phyloP scores from a whole-genome alignment of 2,329 filamentous ascomycete genomes.

The Neofusicoccum umdonicola region DNA sequence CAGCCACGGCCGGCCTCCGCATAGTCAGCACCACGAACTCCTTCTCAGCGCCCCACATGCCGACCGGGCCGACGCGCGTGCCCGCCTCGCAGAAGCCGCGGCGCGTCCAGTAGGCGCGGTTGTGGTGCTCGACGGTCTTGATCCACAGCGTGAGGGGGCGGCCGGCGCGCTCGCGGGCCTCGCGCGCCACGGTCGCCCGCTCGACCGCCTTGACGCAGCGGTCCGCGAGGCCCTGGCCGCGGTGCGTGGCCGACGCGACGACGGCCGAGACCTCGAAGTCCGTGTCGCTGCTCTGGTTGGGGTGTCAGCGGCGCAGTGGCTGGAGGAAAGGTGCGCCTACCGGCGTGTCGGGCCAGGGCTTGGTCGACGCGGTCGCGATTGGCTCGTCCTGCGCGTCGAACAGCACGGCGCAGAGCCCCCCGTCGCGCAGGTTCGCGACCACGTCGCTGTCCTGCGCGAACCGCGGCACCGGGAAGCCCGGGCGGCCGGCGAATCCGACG shows the following conservation, averaged over 20 bases:
- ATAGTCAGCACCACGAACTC: not conserved
- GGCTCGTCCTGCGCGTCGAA: not conserved
- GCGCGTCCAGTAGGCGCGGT: not conserved
- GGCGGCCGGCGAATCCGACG: not conserved
- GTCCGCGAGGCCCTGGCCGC: not conserved
- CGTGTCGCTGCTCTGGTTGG: not conserved
- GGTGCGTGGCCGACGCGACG: not conserved
- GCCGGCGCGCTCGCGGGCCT: no score
- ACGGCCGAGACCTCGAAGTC: not conserved
- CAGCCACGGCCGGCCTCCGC: not conserved
- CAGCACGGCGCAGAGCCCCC: not conserved
- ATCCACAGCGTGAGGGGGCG: not conserved
- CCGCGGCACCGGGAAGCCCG: not conserved
- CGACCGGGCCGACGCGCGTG: not conserved
- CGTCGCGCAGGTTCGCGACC: not conserved
- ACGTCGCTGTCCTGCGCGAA: not conserved
- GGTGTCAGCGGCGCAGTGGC: no score
- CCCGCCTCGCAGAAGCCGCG: not conserved
- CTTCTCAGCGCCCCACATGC: not conserved
- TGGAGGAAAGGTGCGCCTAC: no score
- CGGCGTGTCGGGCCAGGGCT: not conserved
- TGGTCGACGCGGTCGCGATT: not conserved
- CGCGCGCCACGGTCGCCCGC: not conserved
- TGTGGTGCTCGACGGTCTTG: not conserved
- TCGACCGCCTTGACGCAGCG: not conserved